Percentiles rank a stretch among this genome's conserved stretches.
Conservation (phyloP, 2,329 filamentous ascomycete genomes). For the Graphilbum fragrans region DNA sequence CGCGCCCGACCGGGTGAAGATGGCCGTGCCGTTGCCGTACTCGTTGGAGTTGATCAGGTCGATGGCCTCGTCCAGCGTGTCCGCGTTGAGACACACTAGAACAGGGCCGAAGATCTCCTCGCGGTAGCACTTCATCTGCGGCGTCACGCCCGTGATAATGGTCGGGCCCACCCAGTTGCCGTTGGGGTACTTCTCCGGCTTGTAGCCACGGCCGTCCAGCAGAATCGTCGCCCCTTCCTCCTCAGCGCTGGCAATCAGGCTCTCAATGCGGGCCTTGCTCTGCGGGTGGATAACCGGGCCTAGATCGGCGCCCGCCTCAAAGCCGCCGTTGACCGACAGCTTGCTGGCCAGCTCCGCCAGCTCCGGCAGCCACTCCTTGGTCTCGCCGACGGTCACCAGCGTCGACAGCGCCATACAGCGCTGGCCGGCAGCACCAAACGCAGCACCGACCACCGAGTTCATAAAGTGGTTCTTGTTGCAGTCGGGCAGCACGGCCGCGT, state of each 20-base stretch:
- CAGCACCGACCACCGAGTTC: slow-evolving; percentile 72
- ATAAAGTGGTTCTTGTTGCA: slow-evolving; percentile 85
- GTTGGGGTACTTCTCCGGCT: slow-evolving; percentile 66
- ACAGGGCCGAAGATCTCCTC: slow-evolving; percentile 83
- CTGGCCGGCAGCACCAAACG: slow-evolving; percentile 76
- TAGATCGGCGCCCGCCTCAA: slow-evolving; percentile 67
- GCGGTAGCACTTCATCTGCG: slow-evolving; percentile 71
- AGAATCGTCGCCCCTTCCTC: slow-evolving; percentile 71
- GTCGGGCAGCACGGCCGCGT: slow-evolving; percentile 72
- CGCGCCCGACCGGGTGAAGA: slow-evolving; percentile 69
- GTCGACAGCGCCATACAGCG: slow-evolving; percentile 80
- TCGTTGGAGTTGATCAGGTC: slow-evolving; percentile 75
- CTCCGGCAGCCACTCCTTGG: slow-evolving; percentile 70
- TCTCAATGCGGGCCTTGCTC: slow-evolving; percentile 67
- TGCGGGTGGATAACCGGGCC: slow-evolving; percentile 73
- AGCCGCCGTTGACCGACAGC: slow-evolving; percentile 67
- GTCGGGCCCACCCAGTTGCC: slow-evolving; percentile 80
- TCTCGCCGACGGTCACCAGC: slow-evolving; percentile 73
- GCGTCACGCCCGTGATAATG: slow-evolving; percentile 69
- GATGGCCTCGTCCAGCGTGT: slow-evolving; percentile 68
- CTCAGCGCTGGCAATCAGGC: slow-evolving; percentile 63
- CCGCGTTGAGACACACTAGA: slow-evolving; percentile 67
- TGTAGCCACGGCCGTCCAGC: slow-evolving; percentile 67
- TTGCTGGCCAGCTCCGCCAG: slow-evolving; percentile 63
- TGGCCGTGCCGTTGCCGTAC: slow-evolving; percentile 76